Evolutionary conservation across 192 early-diverging fungal species (phyloP), one percentile per base, ranked within the genome.

Genomic region (Backusella psychrophila): DNA sequence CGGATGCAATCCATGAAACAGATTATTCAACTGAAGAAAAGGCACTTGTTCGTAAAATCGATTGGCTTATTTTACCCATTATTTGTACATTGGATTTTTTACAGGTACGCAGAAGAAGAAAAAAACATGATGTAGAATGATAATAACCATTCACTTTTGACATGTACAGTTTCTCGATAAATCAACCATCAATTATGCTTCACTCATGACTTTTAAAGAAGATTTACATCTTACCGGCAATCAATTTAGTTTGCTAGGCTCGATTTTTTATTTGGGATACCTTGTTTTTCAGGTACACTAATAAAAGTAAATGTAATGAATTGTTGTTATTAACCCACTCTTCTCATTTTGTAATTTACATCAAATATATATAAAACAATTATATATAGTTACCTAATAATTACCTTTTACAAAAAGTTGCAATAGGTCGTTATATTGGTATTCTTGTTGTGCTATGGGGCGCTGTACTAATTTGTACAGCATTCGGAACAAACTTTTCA

Each of bases 221-320:
- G 75, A 77, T 6, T 59, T 72, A 4, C 11, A 73, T 42, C 49
- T 81, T n/a, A n/a, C 26, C 8, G 65, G 34, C 15, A 23, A 26
- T 49, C 66, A 81, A 21, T 77, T 69, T 49, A 31, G 66, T 63
- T 68, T 66, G 38, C n/a, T 81, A n/a, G 75, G 75, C 0, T 81
- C 80, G 7, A 74, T 81, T 19, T 81, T 81, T 77, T 81, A 81
- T 36, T 72, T 81, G 26, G 78, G 78, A 39, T 75, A 79, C 53
- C 69, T 69, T 36, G 35, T 71, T 31, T 75, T 46, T 42, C 74
- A 75, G 63, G 66, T 73, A 39, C 38, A 12, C 11, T 39, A 39
- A 39, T 39, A 52, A 72, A 33, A 49, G 46, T 34, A 34, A 41
- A 44, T 44, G 14, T 44, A 17, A 17, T 17, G 5, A 17, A 44